These are phyloP conservation scores for Rhamnella rubrinervis DNA, from an alignment of 331 rosid genomes.

Conservation along the genomic window DNA sequence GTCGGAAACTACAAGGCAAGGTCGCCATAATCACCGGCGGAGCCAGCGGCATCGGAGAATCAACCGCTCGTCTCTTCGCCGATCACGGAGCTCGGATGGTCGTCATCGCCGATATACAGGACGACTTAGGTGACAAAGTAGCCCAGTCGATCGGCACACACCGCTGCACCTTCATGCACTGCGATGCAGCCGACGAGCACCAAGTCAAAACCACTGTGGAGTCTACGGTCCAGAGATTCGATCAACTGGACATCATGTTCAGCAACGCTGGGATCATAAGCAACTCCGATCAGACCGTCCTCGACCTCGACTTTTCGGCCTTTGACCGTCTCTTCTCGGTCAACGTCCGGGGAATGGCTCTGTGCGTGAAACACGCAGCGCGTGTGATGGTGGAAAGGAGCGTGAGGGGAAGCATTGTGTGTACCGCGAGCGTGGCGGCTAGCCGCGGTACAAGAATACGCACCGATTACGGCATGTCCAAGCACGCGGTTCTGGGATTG, in stretches of 20 bases:
- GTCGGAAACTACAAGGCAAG: constrained; percentile 24
- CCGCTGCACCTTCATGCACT: constrained; percentile 42
- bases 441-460: not conserved
- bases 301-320: constrained; percentile 40
- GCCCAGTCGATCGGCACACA: constrained; percentile 43
- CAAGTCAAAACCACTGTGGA: constrained; percentile 41
- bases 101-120: constrained; percentile 59
- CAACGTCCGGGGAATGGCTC: constrained; percentile 48
- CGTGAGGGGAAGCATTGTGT: constrained; percentile 54
- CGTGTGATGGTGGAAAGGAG: constrained; percentile 44
- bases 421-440: constrained; percentile 41
- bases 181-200: constrained; percentile 46
- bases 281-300: constrained; percentile 20
- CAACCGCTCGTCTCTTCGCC: constrained; percentile 39
- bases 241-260: constrained; percentile 55
- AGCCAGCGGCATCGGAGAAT: constrained; percentile 45
- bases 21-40: constrained; percentile 45
- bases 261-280: constrained; percentile 48
- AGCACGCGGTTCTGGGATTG: constrained; percentile 59
- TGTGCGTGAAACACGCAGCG: constrained; percentile 61
- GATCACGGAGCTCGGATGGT: constrained; percentile 41
- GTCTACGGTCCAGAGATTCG: constrained; percentile 32
- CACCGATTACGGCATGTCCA: constrained; percentile 48
- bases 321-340: constrained; percentile 23
- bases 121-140: constrained; percentile 42